Evolutionary conservation across 148 eudicot genomes (phyloP).

Genomic region (Vaccinium darrowii): DNA sequence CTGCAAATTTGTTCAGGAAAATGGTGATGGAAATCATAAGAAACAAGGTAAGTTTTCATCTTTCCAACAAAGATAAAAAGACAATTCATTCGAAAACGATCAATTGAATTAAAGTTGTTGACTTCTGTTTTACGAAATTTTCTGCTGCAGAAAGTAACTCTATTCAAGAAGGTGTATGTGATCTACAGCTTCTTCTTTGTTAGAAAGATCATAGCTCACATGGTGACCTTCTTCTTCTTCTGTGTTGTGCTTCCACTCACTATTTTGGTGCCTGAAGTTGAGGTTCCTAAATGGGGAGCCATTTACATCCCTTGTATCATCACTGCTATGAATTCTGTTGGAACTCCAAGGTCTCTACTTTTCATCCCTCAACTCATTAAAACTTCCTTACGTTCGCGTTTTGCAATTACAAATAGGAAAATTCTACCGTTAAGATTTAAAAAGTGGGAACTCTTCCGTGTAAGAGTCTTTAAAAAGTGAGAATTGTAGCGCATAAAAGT

Average conservation of each 20-base stretch:
- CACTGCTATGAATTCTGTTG: slow-evolving; percentile 55
- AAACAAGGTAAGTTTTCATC: slow-evolving; percentile 33
- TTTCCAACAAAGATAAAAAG: not conserved
- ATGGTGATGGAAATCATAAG: slow-evolving; percentile 45
- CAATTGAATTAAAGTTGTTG: not conserved
- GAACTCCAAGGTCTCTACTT: slow-evolving; percentile 51
- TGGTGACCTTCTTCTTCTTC: slow-evolving; percentile 48
- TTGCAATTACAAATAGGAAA: not conserved
- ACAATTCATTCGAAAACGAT: not conserved
- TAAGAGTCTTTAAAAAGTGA: too few species aligned
- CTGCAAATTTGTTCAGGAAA: slow-evolving; percentile 59
- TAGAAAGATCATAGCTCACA: slow-evolving; percentile 50
- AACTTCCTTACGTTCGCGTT: not conserved
- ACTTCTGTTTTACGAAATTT: not conserved
- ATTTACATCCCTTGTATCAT: slow-evolving; percentile 47
- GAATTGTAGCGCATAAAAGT: too few species aligned
- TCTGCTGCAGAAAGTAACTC: slow-evolving; percentile 40
- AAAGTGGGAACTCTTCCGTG: too few species aligned
- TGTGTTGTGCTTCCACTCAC: slow-evolving; percentile 53
- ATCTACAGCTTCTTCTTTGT: slow-evolving; percentile 60
- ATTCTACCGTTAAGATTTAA: too few species aligned
- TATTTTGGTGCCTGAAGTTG: slow-evolving; percentile 45
- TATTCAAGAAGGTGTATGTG: slow-evolving; percentile 56
- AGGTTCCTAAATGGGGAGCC: slow-evolving; percentile 47
- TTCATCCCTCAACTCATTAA: not conserved